Conservation (phyloP, 169 alveolate genomes). For the Perkinsus olseni region DNA sequence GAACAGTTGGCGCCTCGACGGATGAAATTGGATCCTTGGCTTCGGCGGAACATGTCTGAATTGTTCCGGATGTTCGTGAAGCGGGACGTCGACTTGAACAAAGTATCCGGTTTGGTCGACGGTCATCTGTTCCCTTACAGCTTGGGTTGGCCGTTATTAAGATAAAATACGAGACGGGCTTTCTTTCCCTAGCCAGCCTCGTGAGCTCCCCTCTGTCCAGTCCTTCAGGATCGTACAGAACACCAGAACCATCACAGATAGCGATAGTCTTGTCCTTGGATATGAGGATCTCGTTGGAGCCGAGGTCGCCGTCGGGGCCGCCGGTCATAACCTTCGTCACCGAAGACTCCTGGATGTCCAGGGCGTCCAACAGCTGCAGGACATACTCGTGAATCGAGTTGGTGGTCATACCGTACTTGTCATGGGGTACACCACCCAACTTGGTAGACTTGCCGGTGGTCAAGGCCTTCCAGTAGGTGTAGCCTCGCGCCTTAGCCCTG, state of each 20-base stretch:
- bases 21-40: too few relatives aligned
- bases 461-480: constrained; percentile 54
- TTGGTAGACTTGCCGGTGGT: constrained; percentile 69
- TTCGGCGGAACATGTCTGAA: too few relatives aligned
- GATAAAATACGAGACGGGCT: constrained; percentile 15
- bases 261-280: constrained; percentile 60
- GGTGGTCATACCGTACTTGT: constrained; percentile 72
- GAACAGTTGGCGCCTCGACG: too few relatives aligned
- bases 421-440: constrained; percentile 80
- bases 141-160: too few relatives aligned
- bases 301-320: constrained; percentile 82
- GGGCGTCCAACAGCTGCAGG: constrained; percentile 40
- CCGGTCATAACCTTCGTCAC: constrained; percentile 68
- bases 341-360: constrained; percentile 43
- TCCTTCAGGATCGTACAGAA: constrained; percentile 67
- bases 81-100: too few relatives aligned
- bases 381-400: constrained; percentile 22
- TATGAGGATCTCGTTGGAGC: constrained; percentile 63
- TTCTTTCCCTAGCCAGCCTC: constrained; percentile 46
- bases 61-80: too few relatives aligned
- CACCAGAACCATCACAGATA: constrained; percentile 71
- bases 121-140: too few relatives aligned
- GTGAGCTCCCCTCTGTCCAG: constrained; percentile 51
- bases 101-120: too few relatives aligned
- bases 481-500: constrained; percentile 46